These are phyloP conservation scores for Blastobotrys raffinosifermentans DNA, from an alignment of 1,139 yeast species.

Conservation along the genomic window DNA sequence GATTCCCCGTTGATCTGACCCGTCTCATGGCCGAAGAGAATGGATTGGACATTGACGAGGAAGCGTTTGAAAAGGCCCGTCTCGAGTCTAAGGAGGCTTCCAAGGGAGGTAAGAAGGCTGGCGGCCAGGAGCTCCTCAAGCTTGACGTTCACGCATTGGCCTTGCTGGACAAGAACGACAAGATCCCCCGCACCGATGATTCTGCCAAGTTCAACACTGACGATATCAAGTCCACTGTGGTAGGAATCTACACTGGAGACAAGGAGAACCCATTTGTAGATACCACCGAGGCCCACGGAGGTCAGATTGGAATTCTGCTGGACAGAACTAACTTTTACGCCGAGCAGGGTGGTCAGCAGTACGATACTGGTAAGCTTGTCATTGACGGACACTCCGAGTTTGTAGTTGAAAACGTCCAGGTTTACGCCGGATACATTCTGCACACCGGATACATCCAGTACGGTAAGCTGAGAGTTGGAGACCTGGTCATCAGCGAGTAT, in stretches of 20 bases:
- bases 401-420: conserved; percentile 84
- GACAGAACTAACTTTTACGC: conserved; percentile 95
- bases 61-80: conserved; percentile 84
- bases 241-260: conserved; percentile 68
- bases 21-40: conserved; percentile 98
- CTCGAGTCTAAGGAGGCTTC: conserved; percentile 90
- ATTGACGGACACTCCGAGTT: conserved; percentile 86
- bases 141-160: conserved; percentile 88
- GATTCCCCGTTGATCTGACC: conserved; percentile 97
- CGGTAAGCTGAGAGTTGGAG: conserved; percentile 64
- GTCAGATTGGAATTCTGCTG: conserved; percentile 70
- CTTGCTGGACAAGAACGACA: conserved; percentile 35
- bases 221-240: conserved; percentile 39
- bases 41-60: conserved; percentile 87
- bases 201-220: conserved; percentile 47
- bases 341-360: conserved; percentile 99
- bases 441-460: conserved; percentile 85
- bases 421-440: conserved; percentile 88
- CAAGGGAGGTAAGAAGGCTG: conserved; percentile 74
- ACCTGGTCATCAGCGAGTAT: conserved; percentile 74
- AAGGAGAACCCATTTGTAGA: conserved; percentile 53
- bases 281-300: conserved; percentile 37
- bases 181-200: conserved; percentile 81
- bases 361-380: conserved; percentile 87
- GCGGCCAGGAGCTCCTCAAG: conserved; percentile 55